These are phyloP conservation scores for Peronospora destructor DNA, from an alignment of 352 stramenopile species.

Conservation along the genomic window DNA sequence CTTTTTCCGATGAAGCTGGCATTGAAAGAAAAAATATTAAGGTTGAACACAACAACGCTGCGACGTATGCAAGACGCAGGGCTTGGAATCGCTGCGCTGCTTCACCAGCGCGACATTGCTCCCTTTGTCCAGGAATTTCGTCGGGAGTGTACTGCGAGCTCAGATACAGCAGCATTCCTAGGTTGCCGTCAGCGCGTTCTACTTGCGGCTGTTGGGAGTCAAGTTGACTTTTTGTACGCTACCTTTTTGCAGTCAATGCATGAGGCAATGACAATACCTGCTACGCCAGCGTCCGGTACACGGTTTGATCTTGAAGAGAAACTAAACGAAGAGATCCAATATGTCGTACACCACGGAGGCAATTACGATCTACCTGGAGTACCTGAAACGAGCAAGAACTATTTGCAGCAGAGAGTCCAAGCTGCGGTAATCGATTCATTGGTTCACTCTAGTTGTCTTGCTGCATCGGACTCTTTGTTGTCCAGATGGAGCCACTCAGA, in stretches of 20 bases:
- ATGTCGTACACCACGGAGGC: conserved; percentile 28
- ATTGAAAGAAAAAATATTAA: conserved; percentile 48
- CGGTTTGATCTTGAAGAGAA: conserved; percentile 40
- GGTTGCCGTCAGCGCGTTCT: conserved; percentile 34
- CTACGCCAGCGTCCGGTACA: conserved; percentile 7
- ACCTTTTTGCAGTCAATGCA: conserved; percentile 36
- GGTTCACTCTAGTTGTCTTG: conserved; percentile 38
- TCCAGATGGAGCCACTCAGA: conserved; percentile 35
- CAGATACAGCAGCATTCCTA: conserved; percentile 38
- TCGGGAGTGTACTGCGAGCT: conserved; percentile 20
- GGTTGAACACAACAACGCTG: conserved; percentile 44
- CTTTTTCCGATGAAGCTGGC: conserved; percentile 41
- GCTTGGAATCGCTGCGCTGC: conserved; percentile 40
- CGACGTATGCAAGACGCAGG: conserved; percentile 48
- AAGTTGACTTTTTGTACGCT: conserved; percentile 44
- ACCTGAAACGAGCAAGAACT: conserved; percentile 38
- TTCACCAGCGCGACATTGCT: conserved; percentile 55
- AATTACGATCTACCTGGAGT: conserved; percentile 32
- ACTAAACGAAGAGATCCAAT: conserved; percentile 49
- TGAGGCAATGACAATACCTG: conserved; percentile 24
- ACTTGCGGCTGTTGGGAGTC: conserved; percentile 27
- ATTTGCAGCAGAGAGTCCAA: conserved; percentile 32
- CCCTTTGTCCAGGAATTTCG: conserved; percentile 44
- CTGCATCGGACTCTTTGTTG: conserved; percentile 54
- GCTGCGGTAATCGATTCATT: conserved; percentile 42